Conservation (phyloP, 192 early-diverging fungal species). For the Backusella australiensis region DNA sequence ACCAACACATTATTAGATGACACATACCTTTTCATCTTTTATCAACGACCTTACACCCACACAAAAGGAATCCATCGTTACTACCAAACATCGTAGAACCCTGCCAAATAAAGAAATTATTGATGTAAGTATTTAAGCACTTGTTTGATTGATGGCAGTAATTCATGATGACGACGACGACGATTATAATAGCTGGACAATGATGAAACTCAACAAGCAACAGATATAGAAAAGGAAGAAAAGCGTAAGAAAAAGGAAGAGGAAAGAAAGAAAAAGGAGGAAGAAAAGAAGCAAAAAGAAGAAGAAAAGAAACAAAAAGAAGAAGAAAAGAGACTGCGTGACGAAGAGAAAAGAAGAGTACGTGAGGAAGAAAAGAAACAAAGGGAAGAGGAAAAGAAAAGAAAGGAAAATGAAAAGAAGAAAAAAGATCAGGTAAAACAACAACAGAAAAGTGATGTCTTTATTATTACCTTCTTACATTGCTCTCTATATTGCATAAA, state of each 20-base stretch:
- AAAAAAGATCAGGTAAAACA: slow-evolving; percentile 2
- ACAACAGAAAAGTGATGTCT: neutral
- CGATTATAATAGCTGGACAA: neutral
- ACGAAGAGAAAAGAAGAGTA: slow-evolving; percentile 32
- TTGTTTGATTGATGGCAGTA: neutral
- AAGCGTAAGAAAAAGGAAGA: slow-evolving; percentile 14
- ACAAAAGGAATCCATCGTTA: slow-evolving; percentile 9
- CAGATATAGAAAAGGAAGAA: neutral
- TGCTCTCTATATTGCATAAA: neutral
- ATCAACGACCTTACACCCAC: neutral
- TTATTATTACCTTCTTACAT: too few relatives aligned
- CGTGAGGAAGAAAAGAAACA: slow-evolving; percentile 36
- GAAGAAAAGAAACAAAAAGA: slow-evolving; percentile 15
- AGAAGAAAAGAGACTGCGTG: slow-evolving; percentile 25
- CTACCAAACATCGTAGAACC: slow-evolving; percentile 3
- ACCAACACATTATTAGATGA: slow-evolving; percentile 12
- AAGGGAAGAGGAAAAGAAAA: slow-evolving; percentile 40
- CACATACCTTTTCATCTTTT: neutral
- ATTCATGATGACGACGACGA: neutral
- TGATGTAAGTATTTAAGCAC: neutral
- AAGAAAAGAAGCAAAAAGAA: slow-evolving; percentile 3
- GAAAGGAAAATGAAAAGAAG: slow-evolving; percentile 40
- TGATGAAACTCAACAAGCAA: slow-evolving; percentile 17
- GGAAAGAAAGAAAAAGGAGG: slow-evolving; percentile 11
- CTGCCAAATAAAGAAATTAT: neutral